Percentiles rank a stretch among this genome's conserved stretches.
phyloP scores from a whole-genome alignment of 2,329 filamentous ascomycete genomes.

The Fonsecaea monophora region DNA sequence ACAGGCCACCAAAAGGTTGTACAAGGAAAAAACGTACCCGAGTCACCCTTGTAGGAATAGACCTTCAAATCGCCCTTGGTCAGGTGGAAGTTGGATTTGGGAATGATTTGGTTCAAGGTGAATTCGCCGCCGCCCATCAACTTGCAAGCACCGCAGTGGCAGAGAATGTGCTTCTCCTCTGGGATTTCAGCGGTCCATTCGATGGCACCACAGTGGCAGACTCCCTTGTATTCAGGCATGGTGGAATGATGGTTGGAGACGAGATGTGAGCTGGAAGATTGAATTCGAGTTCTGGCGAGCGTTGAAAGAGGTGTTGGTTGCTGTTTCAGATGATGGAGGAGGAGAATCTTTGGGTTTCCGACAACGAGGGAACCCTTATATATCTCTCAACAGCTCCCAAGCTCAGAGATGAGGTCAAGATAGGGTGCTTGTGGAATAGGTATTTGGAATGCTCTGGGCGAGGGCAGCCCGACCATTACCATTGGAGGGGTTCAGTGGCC shows the following conservation, averaged over 20 bases:
- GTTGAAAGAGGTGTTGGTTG: not conserved
- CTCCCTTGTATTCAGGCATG: constrained; percentile 51
- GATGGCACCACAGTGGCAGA: constrained; percentile 63
- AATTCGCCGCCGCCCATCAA: constrained; percentile 57
- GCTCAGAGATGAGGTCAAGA: constrained; percentile 7
- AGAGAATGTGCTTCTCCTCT: constrained; percentile 52
- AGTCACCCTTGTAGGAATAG: constrained; percentile 65
- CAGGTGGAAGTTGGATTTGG: constrained; percentile 57
- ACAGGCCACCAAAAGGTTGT: not conserved
- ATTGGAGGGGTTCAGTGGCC: not conserved
- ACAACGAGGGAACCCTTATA: constrained; percentile 3
- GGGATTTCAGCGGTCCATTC: constrained; percentile 60
- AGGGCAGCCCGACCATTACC: not conserved
- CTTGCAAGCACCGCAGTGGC: constrained; percentile 66
- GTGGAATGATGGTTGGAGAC: not conserved
- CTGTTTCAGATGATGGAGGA: constrained; percentile 2
- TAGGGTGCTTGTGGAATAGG: constrained; percentile 11
- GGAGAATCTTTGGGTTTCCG: not conserved
- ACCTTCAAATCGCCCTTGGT: constrained; percentile 58
- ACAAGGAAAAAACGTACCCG: constrained; percentile 47
- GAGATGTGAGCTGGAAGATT: not conserved
- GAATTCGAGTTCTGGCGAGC: not conserved
- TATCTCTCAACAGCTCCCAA: not conserved
- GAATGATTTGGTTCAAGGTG: constrained; percentile 63
- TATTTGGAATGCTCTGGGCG: constrained; percentile 20